Conservation (phyloP, 257 asterid genomes). For the Haberlea rhodopensis region DNA sequence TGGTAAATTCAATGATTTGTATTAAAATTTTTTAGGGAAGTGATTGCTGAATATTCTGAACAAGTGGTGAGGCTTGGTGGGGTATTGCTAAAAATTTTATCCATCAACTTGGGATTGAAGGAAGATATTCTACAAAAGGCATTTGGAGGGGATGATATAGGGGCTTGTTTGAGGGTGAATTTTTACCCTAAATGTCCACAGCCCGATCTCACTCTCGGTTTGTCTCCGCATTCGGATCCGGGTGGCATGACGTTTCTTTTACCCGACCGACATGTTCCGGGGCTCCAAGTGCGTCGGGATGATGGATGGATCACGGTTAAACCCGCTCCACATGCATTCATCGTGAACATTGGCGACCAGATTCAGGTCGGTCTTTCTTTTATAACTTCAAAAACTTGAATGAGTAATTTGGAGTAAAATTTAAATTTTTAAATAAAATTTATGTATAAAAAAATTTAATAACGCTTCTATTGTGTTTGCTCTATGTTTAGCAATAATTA, state of each 20-base stretch:
- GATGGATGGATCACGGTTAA: slow-evolving; percentile 68
- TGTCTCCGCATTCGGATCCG: slow-evolving; percentile 85
- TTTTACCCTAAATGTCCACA: slow-evolving; percentile 86
- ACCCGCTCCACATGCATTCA: slow-evolving; percentile 75
- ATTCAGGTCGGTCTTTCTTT: slow-evolving; percentile 53
- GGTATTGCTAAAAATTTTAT: slow-evolving; percentile 45
- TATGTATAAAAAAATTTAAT: too few species aligned
- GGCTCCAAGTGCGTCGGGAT: slow-evolving; percentile 70
- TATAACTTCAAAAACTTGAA: too few species aligned
- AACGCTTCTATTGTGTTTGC: too few species aligned
- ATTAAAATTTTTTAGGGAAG: slow-evolving; percentile 42
- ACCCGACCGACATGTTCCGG: slow-evolving; percentile 66
- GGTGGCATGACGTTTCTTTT: slow-evolving; percentile 80
- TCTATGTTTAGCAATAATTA: too few species aligned
- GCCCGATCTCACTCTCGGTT: slow-evolving; percentile 75
- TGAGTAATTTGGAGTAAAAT: too few species aligned
- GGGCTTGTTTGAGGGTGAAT: slow-evolving; percentile 82
- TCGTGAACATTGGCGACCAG: slow-evolving; percentile 82
- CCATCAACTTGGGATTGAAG: slow-evolving; percentile 54
- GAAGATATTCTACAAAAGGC: slow-evolving; percentile 52
- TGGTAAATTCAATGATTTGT: not conserved
- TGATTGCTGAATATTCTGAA: slow-evolving; percentile 55
- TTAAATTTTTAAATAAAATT: too few species aligned
- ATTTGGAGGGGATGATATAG: slow-evolving; percentile 72
- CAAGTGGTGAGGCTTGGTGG: slow-evolving; percentile 70